phyloP scores from a whole-genome alignment of 1,139 yeast species.

The Kodamaea arcana region DNA sequence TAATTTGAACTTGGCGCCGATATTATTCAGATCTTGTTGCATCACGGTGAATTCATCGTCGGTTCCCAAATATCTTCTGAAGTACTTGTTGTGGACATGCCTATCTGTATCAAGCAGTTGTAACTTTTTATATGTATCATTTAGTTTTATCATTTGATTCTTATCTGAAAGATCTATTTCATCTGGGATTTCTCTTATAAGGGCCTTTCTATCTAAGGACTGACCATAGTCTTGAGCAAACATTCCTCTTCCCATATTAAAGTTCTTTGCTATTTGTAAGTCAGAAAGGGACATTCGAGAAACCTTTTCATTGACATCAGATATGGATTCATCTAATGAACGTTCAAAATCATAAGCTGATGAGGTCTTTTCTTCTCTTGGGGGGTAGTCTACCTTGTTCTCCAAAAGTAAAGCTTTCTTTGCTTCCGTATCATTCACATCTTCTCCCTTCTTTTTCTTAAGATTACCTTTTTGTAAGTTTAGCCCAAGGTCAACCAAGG shows the following conservation, averaged over 20 bases:
- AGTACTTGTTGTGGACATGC: slow-evolving; percentile 37
- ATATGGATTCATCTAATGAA: background rate
- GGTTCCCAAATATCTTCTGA: slow-evolving; percentile 28
- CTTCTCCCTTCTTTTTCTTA: slow-evolving; percentile 12
- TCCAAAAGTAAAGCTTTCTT: slow-evolving; percentile 1
- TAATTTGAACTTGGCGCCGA: slow-evolving; percentile 32
- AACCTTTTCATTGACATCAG: slow-evolving; percentile 20
- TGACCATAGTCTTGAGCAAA: slow-evolving; percentile 34
- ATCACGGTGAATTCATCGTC: slow-evolving; percentile 32
- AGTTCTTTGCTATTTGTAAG: slow-evolving; percentile 32
- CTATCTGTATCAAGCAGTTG: slow-evolving; percentile 35
- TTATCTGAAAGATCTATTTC: slow-evolving; percentile 32
- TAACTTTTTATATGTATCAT: slow-evolving; percentile 29
- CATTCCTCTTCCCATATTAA: slow-evolving; percentile 37
- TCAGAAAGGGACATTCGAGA: slow-evolving; percentile 35
- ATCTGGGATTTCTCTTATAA: slow-evolving; percentile 36
- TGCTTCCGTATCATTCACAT: background rate
- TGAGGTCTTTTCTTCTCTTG: background rate
- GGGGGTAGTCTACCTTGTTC: slow-evolving; percentile 1
- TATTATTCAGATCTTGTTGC: slow-evolving; percentile 36
- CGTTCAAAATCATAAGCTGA: background rate
- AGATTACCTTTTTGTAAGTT: slow-evolving; percentile 29
- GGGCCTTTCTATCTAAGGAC: slow-evolving; percentile 31
- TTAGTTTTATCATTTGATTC: slow-evolving; percentile 24
- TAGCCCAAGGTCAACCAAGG: slow-evolving; percentile 25